Evolutionary conservation across 257 asterid genomes (phyloP).

Genomic region (Solanum clarkiae): DNA sequence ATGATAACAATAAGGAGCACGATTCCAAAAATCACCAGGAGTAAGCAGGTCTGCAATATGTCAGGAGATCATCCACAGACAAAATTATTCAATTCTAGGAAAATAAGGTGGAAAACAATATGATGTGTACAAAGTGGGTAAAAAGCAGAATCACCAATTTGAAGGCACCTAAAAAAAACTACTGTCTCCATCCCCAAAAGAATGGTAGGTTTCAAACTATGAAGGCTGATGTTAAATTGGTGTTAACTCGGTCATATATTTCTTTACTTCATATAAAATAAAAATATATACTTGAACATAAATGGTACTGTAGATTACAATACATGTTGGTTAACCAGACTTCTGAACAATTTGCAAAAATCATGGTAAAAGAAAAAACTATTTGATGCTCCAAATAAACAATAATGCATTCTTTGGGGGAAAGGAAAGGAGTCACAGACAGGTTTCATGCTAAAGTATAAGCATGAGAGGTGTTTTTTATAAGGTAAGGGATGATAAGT

Average conservation of each 20-base stretch:
- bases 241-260: not conserved
- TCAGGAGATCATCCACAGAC: not conserved
- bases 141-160: not conserved
- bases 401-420: too few species aligned
- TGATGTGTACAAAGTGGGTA: not conserved
- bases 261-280: not conserved
- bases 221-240: not conserved
- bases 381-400: not conserved
- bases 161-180: not conserved
- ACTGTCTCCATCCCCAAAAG: not conserved
- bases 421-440: not conserved
- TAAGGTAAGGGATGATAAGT: not conserved
- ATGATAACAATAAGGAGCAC: slow-evolving; percentile 69
- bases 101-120: not conserved
- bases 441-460: not conserved
- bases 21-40: slow-evolving; percentile 74
- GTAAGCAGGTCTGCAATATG: slow-evolving; percentile 61
- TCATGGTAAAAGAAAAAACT: not conserved
- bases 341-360: not conserved
- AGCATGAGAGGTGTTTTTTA: not conserved
- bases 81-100: not conserved
- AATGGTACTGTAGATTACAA: not conserved
- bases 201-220: not conserved
- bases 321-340: not conserved
- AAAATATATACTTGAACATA: not conserved